Base-by-base conservation (phyloP, 148 eudicot species). In the Limonium bicolor region DNA sequence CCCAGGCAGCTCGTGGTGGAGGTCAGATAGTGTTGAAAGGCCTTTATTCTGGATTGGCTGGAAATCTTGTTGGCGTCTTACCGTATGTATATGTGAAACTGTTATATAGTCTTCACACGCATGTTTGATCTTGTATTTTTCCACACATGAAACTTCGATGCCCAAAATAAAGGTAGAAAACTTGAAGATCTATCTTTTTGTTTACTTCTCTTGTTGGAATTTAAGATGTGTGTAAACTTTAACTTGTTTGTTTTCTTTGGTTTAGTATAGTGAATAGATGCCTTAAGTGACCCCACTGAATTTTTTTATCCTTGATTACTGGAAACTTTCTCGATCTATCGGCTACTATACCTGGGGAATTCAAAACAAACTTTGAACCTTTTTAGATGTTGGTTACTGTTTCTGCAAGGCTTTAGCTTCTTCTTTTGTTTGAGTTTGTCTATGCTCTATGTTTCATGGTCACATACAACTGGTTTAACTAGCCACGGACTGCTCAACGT, bases 1-100 rank as follows among this genome's bases (percentile, higher is more conserved):
- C 29, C 47, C 69, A 88, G 97, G 97, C 79, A 45, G 97, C 76
- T 61, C 97, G 63, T 24, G 94, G 88, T 54, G 97, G 94, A 46
- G 94, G 81, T 9, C 54, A 88, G 58, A 88, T 88, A 53, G 56
- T 60, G 45, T 68, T 69, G 51, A 84, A 80, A 68, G 97, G 97
- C 36, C 80, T 88, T 20, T 88, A 88, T 63, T 83, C 97, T 51
- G 97, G 97, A 58, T 70, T 88, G 65, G 81, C 78, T 59, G 97
- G 97, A 64, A 88, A 88, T 70, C 67, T 88, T 66, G 92, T 64
- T 21, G 97, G 97, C 23, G 97, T 83, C 43, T 72, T 88, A 54
- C 97, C 97, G 97, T 88, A 80, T 64, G 92, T 54, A 38, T 48
- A 27, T 45, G 22, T 41, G 23, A 24, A 33, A 22, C 22, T 17